phyloP scores from a whole-genome alignment of 371 early-diverging fungal species.

The Phascolomyces articulosus region DNA sequence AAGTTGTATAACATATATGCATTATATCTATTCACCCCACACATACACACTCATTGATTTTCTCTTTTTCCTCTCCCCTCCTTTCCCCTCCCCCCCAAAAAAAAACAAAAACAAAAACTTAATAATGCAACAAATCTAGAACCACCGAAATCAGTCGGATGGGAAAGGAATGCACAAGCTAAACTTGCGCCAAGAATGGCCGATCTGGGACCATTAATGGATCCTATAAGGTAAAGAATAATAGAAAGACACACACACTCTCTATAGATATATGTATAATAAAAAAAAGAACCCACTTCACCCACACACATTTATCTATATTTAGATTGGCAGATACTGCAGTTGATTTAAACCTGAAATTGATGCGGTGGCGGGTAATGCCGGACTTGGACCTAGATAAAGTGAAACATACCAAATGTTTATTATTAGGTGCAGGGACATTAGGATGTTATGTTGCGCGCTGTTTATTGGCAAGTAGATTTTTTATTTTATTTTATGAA shows the following conservation, averaged over 20 bases:
- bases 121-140: slow-evolving; percentile 14
- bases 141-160: slow-evolving; percentile 76
- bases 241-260: neutral
- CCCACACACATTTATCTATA: slow-evolving; percentile 12
- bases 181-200: slow-evolving; percentile 84
- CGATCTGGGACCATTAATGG: slow-evolving; percentile 86
- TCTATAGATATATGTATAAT: too few species aligned
- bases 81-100: neutral
- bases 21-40: too few species aligned
- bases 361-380: slow-evolving; percentile 95
- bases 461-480: slow-evolving; percentile 58
- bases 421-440: slow-evolving; percentile 95
- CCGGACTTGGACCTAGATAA: slow-evolving; percentile 85
- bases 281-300: too few species aligned
- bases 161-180: slow-evolving; percentile 87
- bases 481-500: neutral
- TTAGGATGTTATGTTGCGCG: slow-evolving; percentile 94
- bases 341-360: slow-evolving; percentile 90
- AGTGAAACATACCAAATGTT: slow-evolving; percentile 73
- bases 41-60: too few species aligned
- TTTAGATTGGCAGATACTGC: slow-evolving; percentile 82
- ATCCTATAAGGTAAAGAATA: slow-evolving; percentile 60
- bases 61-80: too few species aligned
- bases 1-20: too few species aligned
- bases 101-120: too few species aligned